A percentile compares a stretch with the other conserved stretches of the same genome.
These are phyloP conservation scores for Tulasnella sp. DNA, from an alignment of 768 basidiomycete genomes.

Conservation along the genomic window DNA sequence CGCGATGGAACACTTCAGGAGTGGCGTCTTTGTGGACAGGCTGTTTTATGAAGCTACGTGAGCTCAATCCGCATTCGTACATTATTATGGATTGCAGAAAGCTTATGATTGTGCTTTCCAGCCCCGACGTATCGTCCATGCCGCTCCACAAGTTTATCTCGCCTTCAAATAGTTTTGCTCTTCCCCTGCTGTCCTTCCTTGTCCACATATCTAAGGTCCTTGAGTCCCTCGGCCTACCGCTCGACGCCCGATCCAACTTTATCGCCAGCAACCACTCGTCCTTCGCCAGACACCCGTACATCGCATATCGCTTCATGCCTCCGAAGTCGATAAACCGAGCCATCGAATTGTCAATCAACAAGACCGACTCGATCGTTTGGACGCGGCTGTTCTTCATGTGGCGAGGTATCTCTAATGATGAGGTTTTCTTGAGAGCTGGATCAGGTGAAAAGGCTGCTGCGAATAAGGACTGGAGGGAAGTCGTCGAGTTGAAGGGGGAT, in stretches of 20 bases:
- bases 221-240: constrained; percentile 73
- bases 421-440: constrained; percentile 59
- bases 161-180: constrained; percentile 74
- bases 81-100: neutral
- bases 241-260: constrained; percentile 72
- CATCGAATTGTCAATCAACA: constrained; percentile 75
- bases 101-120: constrained; percentile 25
- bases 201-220: constrained; percentile 73
- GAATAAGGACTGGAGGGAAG: constrained; percentile 66
- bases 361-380: constrained; percentile 63
- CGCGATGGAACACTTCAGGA: constrained; percentile 78
- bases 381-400: constrained; percentile 77
- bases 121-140: constrained; percentile 66
- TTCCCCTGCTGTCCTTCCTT: constrained; percentile 71
- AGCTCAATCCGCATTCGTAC: constrained; percentile 25
- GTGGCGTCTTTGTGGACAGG: constrained; percentile 65
- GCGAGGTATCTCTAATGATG: constrained; percentile 72
- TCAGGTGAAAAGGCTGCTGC: constrained; percentile 85
- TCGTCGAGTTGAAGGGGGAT: constrained; percentile 71
- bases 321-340: constrained; percentile 52
- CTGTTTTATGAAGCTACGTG: constrained; percentile 81
- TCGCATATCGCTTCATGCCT: constrained; percentile 2
- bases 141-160: constrained; percentile 72
- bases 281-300: neutral
- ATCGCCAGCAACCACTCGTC: constrained; percentile 41